Conservation (phyloP, 2,329 filamentous ascomycete species). For the Ophiocordyceps polyrhachis-furcata region DNA sequence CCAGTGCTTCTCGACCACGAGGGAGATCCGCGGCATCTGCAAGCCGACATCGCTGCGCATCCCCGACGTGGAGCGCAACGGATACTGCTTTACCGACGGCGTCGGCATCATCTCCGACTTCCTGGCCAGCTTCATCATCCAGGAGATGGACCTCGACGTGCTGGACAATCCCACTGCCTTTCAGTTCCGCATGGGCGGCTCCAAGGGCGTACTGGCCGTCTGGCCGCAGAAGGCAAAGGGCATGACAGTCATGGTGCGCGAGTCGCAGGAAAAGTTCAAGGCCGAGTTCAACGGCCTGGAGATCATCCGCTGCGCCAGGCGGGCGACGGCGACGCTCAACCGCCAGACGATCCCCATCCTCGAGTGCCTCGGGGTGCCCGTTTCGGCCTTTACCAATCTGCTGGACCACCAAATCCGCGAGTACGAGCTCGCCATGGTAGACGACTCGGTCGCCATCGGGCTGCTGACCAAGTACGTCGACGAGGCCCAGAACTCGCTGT, state of each 20-base stretch:
- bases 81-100: conserved; percentile 70
- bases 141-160: conserved; percentile 45
- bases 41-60: conserved; percentile 42
- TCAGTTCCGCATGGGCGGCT: conserved; percentile 83
- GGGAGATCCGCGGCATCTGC: conserved; percentile 46
- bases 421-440: conserved; percentile 51
- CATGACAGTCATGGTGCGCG: conserved; percentile 57
- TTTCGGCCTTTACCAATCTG: conserved; percentile 46
- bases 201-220: conserved; percentile 71
- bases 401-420: conserved; percentile 47
- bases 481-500: conserved; percentile 62
- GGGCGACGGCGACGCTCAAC: conserved; percentile 65
- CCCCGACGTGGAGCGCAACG: conserved; percentile 50
- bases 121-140: conserved; percentile 53
- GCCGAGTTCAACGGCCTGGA: conserved; percentile 56
- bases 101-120: conserved; percentile 80
- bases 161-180: conserved; percentile 56
- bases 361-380: conserved; percentile 53
- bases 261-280: conserved; percentile 76
- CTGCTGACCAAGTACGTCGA: conserved; percentile 64
- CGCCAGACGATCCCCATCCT: conserved; percentile 81
- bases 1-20: conserved; percentile 89
- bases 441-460: conserved; percentile 42
- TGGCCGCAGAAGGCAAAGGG: conserved; percentile 45
- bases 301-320: conserved; percentile 65